Evolutionary conservation across 164 flowering plant species (phyloP).

Genomic region (Magnolia changhungtana): DNA sequence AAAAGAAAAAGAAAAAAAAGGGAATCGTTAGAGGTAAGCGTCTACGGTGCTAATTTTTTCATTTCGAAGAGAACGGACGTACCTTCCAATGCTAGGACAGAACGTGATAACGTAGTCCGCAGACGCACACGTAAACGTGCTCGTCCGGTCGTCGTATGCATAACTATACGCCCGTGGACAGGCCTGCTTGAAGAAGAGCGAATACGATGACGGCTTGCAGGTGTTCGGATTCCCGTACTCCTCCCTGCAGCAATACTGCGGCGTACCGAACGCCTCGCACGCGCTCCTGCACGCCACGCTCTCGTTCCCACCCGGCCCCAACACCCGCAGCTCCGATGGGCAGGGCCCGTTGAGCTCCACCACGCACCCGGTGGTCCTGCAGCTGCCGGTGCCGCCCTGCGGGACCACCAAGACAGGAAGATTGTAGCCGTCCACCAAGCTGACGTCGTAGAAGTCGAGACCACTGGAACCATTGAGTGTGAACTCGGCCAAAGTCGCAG

Average conservation of each 20-base stretch:
- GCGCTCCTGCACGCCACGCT: conserved; percentile 78
- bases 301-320: conserved; percentile 23
- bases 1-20: too few species aligned
- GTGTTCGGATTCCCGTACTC: conserved; percentile 57
- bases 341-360: conserved; percentile 68
- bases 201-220: conserved; percentile 66
- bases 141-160: conserved; percentile 78
- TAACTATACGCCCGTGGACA: conserved; percentile 93
- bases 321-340: conserved; percentile 56
- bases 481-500: conserved; percentile 90
- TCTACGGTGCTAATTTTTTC: background rate
- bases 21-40: background rate
- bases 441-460: conserved; percentile 79
- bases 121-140: conserved; percentile 76
- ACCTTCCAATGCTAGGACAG: conserved; percentile 45
- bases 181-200: conserved; percentile 60
- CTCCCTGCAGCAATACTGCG: conserved; percentile 80
- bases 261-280: conserved; percentile 67
- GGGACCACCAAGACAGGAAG: conserved; percentile 65
- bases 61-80: background rate
- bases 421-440: conserved; percentile 85
- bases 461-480: conserved; percentile 66
- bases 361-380: conserved; percentile 61
- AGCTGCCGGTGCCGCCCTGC: conserved; percentile 56
- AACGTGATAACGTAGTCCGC: conserved; percentile 80